Conservation (phyloP, 2,329 filamentous ascomycete species). For the Ophiostoma novo-ulmi region DNA sequence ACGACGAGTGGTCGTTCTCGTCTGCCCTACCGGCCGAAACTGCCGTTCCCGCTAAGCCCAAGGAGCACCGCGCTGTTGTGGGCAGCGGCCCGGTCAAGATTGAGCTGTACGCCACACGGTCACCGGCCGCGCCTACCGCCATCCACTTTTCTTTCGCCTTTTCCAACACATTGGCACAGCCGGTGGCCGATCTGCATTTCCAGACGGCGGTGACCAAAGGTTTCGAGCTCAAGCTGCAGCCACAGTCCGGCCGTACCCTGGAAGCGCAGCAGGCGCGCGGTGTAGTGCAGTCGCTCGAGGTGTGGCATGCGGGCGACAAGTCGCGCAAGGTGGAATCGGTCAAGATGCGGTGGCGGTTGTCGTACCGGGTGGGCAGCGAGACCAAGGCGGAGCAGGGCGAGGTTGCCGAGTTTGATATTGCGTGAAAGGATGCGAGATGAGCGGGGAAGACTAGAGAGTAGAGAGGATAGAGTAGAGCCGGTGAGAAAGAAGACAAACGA, state of each 20-base stretch:
- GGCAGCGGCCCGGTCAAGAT: slow-evolving; percentile 67
- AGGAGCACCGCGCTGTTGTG: slow-evolving; percentile 60
- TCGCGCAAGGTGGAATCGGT: slow-evolving; percentile 67
- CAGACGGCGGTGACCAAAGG: slow-evolving; percentile 92
- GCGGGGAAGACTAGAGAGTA: background rate
- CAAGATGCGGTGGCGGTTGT: slow-evolving; percentile 84
- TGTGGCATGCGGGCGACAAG: slow-evolving; percentile 67
- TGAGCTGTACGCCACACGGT: slow-evolving; percentile 64
- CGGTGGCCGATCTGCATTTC: slow-evolving; percentile 76
- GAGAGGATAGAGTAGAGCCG: background rate
- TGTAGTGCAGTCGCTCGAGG: slow-evolving; percentile 73
- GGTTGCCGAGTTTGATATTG: slow-evolving; percentile 71
- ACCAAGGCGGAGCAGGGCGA: slow-evolving; percentile 76
- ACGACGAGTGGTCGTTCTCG: slow-evolving; percentile 92
- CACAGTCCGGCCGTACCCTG: slow-evolving; percentile 75
- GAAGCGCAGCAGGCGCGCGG: slow-evolving; percentile 66
- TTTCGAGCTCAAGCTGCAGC: slow-evolving; percentile 73
- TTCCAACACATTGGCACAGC: slow-evolving; percentile 69
- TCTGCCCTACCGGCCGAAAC: slow-evolving; percentile 68
- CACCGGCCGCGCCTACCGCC: slow-evolving; percentile 47
- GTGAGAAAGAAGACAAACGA: background rate
- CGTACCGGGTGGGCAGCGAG: slow-evolving; percentile 64
- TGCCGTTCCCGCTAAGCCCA: slow-evolving; percentile 42
- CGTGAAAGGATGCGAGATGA: slow-evolving; percentile 38
- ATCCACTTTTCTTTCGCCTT: slow-evolving; percentile 74